Conservation (phyloP, 208 protist genomes). For the Trypanosoma theileri region DNA sequence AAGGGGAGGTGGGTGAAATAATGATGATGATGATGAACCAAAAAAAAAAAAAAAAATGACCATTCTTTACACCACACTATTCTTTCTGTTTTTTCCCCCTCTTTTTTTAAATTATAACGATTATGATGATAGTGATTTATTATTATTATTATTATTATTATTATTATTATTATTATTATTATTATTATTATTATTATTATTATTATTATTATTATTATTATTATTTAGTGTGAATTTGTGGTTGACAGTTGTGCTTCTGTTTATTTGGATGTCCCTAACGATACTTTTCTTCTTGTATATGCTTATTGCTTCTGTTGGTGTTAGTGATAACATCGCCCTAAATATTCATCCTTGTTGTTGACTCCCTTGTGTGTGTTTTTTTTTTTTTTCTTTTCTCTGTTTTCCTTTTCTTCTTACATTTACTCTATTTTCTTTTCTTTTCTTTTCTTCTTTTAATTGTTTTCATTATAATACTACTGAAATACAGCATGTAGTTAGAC, state of each 20-base stretch:
- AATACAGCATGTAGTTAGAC: no score
- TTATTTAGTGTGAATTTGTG: no score
- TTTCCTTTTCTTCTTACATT: conserved; percentile 5
- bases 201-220: no score
- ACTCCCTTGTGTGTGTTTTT: neutral
- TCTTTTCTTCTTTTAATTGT: conserved; percentile 2
- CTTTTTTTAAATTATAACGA: neutral
- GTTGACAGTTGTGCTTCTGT: neutral
- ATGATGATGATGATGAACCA: neutral
- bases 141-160: no score
- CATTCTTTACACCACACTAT: neutral
- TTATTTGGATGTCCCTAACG: neutral
- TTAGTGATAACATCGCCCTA: no score
- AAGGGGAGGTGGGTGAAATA: neutral
- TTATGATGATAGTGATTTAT: no score
- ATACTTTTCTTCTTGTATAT: no score
- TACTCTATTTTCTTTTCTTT: neutral
- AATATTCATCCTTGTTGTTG: no score
- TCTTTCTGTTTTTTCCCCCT: neutral
- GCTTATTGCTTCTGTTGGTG: no score
- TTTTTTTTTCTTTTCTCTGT: neutral
- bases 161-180: no score
- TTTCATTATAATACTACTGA: conserved; percentile 10
- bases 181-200: no score
- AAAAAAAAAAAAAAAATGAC: neutral